A percentile compares a stretch with the other conserved stretches of the same genome.
These are phyloP conservation scores for Aspergillus neoniger DNA, from an alignment of 2,329 filamentous ascomycete genomes.

Conservation along the genomic window DNA sequence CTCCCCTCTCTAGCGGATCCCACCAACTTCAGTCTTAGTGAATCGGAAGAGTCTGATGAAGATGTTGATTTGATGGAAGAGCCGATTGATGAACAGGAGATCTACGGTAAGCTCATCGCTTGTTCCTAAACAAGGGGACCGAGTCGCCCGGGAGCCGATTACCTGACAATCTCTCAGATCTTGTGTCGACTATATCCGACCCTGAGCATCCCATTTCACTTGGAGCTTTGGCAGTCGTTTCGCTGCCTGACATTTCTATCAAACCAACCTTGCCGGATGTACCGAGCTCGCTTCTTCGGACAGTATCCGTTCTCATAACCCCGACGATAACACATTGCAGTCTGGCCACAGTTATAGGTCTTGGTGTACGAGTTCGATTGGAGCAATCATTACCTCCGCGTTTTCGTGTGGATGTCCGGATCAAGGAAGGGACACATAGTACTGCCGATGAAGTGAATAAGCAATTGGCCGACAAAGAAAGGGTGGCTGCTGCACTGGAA, in stretches of 20 bases:
- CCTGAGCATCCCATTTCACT: slow-evolving; percentile 95
- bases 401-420: slow-evolving; percentile 87
- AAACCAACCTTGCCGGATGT: slow-evolving; percentile 63
- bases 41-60: slow-evolving; percentile 41
- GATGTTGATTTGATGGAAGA: slow-evolving; percentile 68
- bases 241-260: slow-evolving; percentile 89
- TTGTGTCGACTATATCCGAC: slow-evolving; percentile 92
- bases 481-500: slow-evolving; percentile 90
- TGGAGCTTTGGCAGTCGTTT: slow-evolving; percentile 90
- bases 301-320: slow-evolving; percentile 84
- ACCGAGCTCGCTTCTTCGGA: slow-evolving; percentile 63
- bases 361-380: slow-evolving; percentile 86
- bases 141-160: background rate
- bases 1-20: slow-evolving; percentile 53
- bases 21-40: slow-evolving; percentile 49
- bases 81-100: slow-evolving; percentile 94
- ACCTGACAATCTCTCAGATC: slow-evolving; percentile 57
- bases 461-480: slow-evolving; percentile 93
- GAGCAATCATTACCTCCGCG: slow-evolving; percentile 89
- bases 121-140: background rate
- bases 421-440: slow-evolving; percentile 94
- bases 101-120: slow-evolving; percentile 69
- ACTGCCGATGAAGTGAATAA: slow-evolving; percentile 96
- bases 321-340: slow-evolving; percentile 97
- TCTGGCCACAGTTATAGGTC: slow-evolving; percentile 90